Conservation (phyloP, 148 eudicot genomes). For the Cornus kousa region DNA sequence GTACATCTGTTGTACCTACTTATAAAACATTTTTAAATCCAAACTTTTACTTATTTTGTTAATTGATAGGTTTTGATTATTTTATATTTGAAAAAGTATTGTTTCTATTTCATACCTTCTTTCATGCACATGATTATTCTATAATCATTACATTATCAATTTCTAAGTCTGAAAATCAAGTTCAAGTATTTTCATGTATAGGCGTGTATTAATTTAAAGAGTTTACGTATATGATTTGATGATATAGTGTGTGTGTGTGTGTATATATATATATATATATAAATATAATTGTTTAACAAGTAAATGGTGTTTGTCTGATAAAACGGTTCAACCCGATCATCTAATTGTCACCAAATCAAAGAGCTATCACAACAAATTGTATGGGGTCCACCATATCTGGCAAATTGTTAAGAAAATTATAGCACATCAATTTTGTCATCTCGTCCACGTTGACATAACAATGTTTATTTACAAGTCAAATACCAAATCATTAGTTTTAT, state of each 20-base stretch:
- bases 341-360: neutral
- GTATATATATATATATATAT: too few species aligned
- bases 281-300: neutral
- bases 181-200: neutral
- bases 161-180: too few species aligned
- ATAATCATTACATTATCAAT: too few species aligned
- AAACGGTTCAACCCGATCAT: neutral
- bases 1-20: neutral
- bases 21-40: neutral
- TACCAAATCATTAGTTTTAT: neutral
- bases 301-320: neutral
- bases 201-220: neutral
- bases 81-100: too few species aligned
- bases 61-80: too few species aligned
- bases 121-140: too few species aligned
- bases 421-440: neutral
- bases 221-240: too few species aligned
- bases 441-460: neutral
- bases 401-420: neutral
- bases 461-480: neutral
- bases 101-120: neutral
- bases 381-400: neutral
- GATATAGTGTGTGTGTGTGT: too few species aligned
- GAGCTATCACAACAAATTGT: neutral
- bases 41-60: neutral